phyloP scores from a whole-genome alignment of 805 yeast species.

The Metschnikowia lachancei region DNA sequence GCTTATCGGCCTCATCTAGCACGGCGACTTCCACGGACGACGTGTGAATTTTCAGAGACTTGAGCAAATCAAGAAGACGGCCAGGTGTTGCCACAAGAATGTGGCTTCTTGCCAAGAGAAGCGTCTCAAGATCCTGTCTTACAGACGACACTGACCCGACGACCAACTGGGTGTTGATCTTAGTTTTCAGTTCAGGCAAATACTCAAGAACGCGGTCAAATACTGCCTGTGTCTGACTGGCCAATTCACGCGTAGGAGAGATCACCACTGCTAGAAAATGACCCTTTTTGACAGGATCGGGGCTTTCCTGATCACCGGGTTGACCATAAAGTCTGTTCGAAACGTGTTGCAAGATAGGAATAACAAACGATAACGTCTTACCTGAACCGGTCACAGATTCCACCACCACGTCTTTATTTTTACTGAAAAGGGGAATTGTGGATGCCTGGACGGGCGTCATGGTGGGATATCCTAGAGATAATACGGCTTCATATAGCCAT shows the following conservation, averaged over 20 bases:
- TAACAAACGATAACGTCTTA: slow-evolving; percentile 86
- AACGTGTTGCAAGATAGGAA: slow-evolving; percentile 77
- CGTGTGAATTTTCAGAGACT: slow-evolving; percentile 56
- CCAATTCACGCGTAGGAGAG: slow-evolving; percentile 71
- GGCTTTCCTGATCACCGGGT: slow-evolving; percentile 17
- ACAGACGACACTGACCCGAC: slow-evolving; percentile 64
- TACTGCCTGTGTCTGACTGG: slow-evolving; percentile 69
- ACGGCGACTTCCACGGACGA: slow-evolving; percentile 68
- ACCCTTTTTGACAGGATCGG: slow-evolving; percentile 50
- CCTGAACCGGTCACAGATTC: slow-evolving; percentile 99
- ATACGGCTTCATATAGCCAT: slow-evolving; percentile 70
- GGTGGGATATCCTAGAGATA: slow-evolving; percentile 66
- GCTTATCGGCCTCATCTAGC: slow-evolving; percentile 90
- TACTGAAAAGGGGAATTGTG: slow-evolving; percentile 77
- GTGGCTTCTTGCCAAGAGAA: slow-evolving; percentile 57
- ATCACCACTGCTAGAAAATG: slow-evolving; percentile 69
- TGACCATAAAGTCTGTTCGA: slow-evolving; percentile 28
- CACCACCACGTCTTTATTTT: slow-evolving; percentile 91
- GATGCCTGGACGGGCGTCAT: slow-evolving; percentile 99
- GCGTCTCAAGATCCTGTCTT: slow-evolving; percentile 67
- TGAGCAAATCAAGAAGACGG: slow-evolving; percentile 70
- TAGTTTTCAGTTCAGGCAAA: slow-evolving; percentile 46
- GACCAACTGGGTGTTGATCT: slow-evolving; percentile 55
- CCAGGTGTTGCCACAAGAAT: slow-evolving; percentile 93
- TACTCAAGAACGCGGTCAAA: slow-evolving; percentile 56